Base-by-base conservation (phyloP, 108 stramenopile species). In the Cyclostephanos tholiformis region DNA sequence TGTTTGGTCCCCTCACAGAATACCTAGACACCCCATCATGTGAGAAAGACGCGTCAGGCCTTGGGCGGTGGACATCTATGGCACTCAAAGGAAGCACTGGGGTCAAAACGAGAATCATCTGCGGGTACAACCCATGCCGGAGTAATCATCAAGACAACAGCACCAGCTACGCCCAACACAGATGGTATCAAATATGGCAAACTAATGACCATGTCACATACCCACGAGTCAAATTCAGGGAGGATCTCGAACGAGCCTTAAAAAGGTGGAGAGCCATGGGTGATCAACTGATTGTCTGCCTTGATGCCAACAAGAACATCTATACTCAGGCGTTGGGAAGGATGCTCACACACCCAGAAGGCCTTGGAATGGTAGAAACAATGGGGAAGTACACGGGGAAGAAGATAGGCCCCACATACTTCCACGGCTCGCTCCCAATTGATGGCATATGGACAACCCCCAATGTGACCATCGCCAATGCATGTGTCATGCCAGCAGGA, bases 401-500 rank as follows among this genome's bases (percentile, higher is more conserved):
- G 23, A 56, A 56, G 23, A 20, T 56, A 25, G 55, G 55, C 11
- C 22, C 55, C 11, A 56, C 20, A 23, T 56, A 23, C 23, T 56
- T 56, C 23, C 55, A 13, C 20, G 55, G 55, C 11, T 56, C 55
- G 2, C n/a, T 25, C 11, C 55, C 55, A 23, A 56, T 56, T 56
- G 55, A 23, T 25, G 55, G 32, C 32, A 49, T 69, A 6, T 69
- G 53, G 53, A 20, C 52, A 8, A 36, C 53, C 19, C 38, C 26
- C 2, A 30, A 69, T 25, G 30, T 69, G 6, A 22, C 4, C 5
- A 23, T 69, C 26, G 67, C 56, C 20, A 39, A 39, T 36, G 67
- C 55, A 0, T 69, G 67, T 39, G 53, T 56, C 17, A 57, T 69
- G 32, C 67, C 67, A 11, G 67, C 36, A 39, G 67, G 67, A 14